Evolutionary conservation across 2,329 filamentous ascomycete genomes (phyloP).

Genomic region (Nemania serpens): DNA sequence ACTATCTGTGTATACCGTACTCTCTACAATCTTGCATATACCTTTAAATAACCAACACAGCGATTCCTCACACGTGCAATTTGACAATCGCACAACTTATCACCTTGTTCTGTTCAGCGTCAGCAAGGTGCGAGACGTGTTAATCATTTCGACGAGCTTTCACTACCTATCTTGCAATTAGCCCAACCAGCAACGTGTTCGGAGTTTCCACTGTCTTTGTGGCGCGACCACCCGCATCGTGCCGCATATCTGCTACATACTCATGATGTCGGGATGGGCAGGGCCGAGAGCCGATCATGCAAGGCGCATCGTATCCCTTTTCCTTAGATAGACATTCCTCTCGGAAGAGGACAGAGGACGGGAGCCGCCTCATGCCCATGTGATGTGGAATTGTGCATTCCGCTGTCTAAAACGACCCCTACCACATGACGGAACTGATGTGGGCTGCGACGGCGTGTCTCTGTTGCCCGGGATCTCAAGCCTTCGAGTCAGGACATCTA

Average conservation of each 20-base stretch:
- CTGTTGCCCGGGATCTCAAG: conserved; percentile 20
- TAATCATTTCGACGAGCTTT: neutral
- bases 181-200: neutral
- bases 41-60: neutral
- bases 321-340: neutral
- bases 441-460: conserved; percentile 29
- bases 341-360: neutral
- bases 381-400: conserved; percentile 27
- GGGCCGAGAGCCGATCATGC: conserved; percentile 6
- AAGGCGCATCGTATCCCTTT: neutral
- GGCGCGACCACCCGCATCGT: neutral
- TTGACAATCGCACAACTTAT: neutral
- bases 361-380: neutral
- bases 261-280: conserved; percentile 1
- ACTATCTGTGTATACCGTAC: neutral
- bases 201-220: neutral
- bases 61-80: neutral
- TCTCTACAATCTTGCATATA: neutral
- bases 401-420: conserved; percentile 21
- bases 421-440: conserved; percentile 14
- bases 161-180: neutral
- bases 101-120: neutral
- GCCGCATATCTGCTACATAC: neutral
- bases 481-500: conserved; percentile 19
- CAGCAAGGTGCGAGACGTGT: neutral